Base-by-base conservation (phyloP, 176 grass and related monocot genomes). In the Neostapfia colusana region DNA sequence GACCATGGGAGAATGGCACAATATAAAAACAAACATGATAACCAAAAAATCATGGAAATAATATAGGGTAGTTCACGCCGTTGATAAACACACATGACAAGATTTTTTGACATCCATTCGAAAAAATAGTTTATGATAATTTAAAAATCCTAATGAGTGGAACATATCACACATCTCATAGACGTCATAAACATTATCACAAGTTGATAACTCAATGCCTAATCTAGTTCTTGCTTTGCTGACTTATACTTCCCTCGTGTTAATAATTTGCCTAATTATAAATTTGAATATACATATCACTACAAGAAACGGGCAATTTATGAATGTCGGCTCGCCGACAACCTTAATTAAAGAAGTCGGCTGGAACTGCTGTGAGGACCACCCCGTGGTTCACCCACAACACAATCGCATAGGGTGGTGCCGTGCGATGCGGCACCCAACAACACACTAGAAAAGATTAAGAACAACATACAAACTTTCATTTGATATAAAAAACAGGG, bases 1-100 rank as follows among this genome's bases (percentile, higher is more conserved):
- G 12, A 45, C 11, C 43, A 45, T 14, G 43, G 43, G 10, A 45
- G 43, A 1, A 10, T 45, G 12, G 10, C 51, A 53, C 70, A 63
- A 18, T 65, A 65, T 24, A 8, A 42, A 57, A 70, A 57, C 10
- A 25, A 18, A 56, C 25, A 37, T 25, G 3, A 37, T 39, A 64
- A 67, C 26, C n/a, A n/a, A n/a, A n/a, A n/a, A n/a, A n/a, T n/a
- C n/a, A n/a, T n/a, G n/a, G n/a, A n/a, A n/a, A n/a, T n/a, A n/a
- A n/a, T n/a, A n/a, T n/a, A n/a, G n/a, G n/a, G n/a, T n/a, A n/a
- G n/a, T n/a, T n/a, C n/a, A n/a, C n/a, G n/a, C n/a, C n/a, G n/a
- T n/a, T n/a, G n/a, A n/a, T n/a, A n/a, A n/a, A 81, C 63, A 63
- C 25, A 28, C 54, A 86, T 70, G 65, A n/a, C 23, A 60, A 46